Percentiles rank a stretch among this genome's conserved stretches.
Conservation (phyloP, 176 grass and related monocot species). For the Pontederia crassipes region DNA sequence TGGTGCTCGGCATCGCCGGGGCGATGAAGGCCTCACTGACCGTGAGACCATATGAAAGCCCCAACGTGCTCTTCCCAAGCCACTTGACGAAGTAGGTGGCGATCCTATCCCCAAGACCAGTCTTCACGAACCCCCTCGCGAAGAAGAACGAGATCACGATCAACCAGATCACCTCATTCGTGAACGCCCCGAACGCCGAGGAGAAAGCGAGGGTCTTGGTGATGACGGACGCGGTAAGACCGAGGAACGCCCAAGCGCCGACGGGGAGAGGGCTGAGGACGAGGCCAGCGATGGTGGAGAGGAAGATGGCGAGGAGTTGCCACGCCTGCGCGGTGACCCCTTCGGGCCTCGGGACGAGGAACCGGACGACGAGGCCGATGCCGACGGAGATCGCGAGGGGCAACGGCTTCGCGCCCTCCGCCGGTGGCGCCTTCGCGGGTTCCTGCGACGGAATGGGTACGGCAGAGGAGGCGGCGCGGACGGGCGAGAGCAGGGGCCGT, state of each 20-base stretch:
- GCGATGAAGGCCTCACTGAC: constrained; percentile 79
- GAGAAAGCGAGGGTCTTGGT: constrained; percentile 73
- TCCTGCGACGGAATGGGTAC: neutral
- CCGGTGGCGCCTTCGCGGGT: neutral
- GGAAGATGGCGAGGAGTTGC: constrained; percentile 90
- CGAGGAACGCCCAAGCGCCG: constrained; percentile 92
- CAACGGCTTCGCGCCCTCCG: constrained; percentile 35
- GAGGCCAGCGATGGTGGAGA: constrained; percentile 77
- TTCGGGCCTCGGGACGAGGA: constrained; percentile 46
- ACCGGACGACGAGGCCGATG: constrained; percentile 61
- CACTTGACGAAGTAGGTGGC: constrained; percentile 91
- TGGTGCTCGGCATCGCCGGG: constrained; percentile 87
- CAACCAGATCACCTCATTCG: constrained; percentile 95
- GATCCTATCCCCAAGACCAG: constrained; percentile 69
- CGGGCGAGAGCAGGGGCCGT: constrained; percentile 15
- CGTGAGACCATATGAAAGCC: constrained; percentile 73
- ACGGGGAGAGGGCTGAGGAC: constrained; percentile 80
- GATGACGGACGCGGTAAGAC: constrained; percentile 55
- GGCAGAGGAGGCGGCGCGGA: constrained; percentile 12
- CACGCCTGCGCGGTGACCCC: constrained; percentile 74
- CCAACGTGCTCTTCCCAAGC: constrained; percentile 73
- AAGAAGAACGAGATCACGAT: constrained; percentile 98
- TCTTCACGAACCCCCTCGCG: constrained; percentile 74
- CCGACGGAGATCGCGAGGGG: constrained; percentile 58
- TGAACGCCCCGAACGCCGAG: constrained; percentile 80